Base-by-base conservation (phyloP, 106 monocot species). In the Narthecium ossifragum region DNA sequence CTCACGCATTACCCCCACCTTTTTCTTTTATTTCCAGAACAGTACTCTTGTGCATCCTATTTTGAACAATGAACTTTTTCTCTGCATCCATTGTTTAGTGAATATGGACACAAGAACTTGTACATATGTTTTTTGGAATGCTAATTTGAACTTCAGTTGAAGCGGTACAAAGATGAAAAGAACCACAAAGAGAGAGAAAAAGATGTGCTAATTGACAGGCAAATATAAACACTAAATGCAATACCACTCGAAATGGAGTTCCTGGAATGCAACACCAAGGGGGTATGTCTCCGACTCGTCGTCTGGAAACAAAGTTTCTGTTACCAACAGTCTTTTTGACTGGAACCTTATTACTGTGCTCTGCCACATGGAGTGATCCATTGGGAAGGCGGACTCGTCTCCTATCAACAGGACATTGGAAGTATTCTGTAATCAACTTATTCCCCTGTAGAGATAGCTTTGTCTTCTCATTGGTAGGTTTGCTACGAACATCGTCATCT, bases 221-320 rank as follows among this genome's bases (percentile, higher is more conserved):
- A 32, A 53, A 34, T n/a, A 2, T 18, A 51, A 28, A 26, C 2
- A 60, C 7, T 24, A 21, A 27, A 46, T 38, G 53, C 8, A 30
- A 54, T 86, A 98, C 96, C 90, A 98, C 96, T 59, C 90, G 77
- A 70, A 98, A 98, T 64, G 85, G 74, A 48, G 96, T 98, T 64
- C 96, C 96, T 56, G 96, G 78, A 63, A 98, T 68, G 57, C 73
- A 79, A 75, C 96, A 98, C 96, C 96, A 98, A 31, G 81, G 45
- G 15, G 96, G 87, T 55, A 62, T 68, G 53, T 98, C 91, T 81
- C 53, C 68, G 10, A 47, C 43, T 61, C 66, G 76, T 60, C 69
- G 53, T 47, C 23, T 51, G 26, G 15, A 41, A 55, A n/a, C n/a
- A n/a, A n/a, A n/a, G n/a, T 17, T 14, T 46, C 53, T 70, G 23